These are phyloP conservation scores for Xylaria flabelliformis DNA, from an alignment of 495 filamentous ascomycete species.

Conservation along the genomic window DNA sequence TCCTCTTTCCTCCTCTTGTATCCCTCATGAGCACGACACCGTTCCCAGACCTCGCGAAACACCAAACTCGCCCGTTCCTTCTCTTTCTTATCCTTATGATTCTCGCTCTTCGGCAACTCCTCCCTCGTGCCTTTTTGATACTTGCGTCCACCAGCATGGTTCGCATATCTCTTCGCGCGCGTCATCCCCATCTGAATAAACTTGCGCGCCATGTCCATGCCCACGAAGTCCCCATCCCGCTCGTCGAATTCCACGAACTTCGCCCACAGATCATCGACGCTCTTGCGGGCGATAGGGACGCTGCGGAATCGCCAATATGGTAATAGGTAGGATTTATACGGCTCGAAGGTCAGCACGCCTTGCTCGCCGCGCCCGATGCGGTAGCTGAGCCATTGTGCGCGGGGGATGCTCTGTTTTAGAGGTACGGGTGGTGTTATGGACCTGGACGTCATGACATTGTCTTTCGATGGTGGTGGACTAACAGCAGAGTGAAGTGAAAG, in stretches of 20 bases:
- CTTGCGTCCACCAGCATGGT: slow-evolving; percentile 57
- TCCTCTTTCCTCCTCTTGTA: slow-evolving; percentile 48
- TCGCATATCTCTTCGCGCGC: slow-evolving; percentile 56
- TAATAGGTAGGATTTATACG: slow-evolving; percentile 59
- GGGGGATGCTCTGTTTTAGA: slow-evolving; percentile 1
- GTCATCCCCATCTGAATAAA: slow-evolving; percentile 66
- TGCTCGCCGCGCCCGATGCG: slow-evolving; percentile 60
- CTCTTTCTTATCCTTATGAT: slow-evolving; percentile 34
- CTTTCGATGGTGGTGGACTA: not conserved
- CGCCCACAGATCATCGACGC: slow-evolving; percentile 45
- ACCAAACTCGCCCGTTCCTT: slow-evolving; percentile 36
- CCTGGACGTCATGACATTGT: slow-evolving; percentile 8
- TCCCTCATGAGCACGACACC: slow-evolving; percentile 46
- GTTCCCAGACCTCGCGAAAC: slow-evolving; percentile 46
- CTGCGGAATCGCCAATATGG: slow-evolving; percentile 60
- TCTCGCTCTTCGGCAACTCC: slow-evolving; percentile 38
- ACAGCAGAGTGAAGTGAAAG: not conserved
- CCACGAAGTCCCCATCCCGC: slow-evolving; percentile 54
- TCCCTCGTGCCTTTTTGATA: slow-evolving; percentile 36
- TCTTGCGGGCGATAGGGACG: slow-evolving; percentile 46
- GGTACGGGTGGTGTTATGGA: not conserved
- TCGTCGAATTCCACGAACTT: slow-evolving; percentile 51
- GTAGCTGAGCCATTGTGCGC: slow-evolving; percentile 45
- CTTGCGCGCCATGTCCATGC: slow-evolving; percentile 61
- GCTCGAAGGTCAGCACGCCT: slow-evolving; percentile 59